Base-by-base conservation (phyloP, 148 eudicot genomes). In the Hydrangea macrophylla region DNA sequence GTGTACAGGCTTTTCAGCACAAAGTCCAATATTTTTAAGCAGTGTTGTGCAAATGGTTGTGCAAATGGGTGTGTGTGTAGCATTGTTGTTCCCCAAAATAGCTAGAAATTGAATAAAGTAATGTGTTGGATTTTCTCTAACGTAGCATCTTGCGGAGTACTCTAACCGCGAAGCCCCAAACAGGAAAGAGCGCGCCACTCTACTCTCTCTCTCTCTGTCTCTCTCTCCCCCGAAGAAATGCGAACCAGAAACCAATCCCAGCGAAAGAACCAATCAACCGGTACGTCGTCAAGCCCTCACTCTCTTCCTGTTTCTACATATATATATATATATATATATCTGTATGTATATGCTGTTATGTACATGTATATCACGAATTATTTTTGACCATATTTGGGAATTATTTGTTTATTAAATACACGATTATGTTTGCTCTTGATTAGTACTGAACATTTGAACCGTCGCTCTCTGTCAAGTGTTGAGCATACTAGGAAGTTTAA, bases 161-260 rank as follows among this genome's bases (percentile, higher is more conserved):
- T 0, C 48, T 48, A 48, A 48, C 53, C 53, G 53, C 53, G 22
- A 48, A 48, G 22, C 20, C 53, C 53, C 53, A 18, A 48, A 48
- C 20, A 11, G 53, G 17, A 64, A 27, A 48, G 26, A 18, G 68
- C 68, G 68, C 37, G 58, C 28, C 7, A 1, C 55, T 9, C 10
- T 22, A n/a, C 68, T 39, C 50, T 37, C 51, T 24, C 23, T 7
- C 25, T 28, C 30, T 15, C 30, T 5, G 11, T 1, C 17, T 1
- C 6, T 31, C 53, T 26, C 12, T 26, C 8, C 5, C 53, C 62
- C 70, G 17, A 75, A 31, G 76, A 67, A 65, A 84, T 84, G 87
- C 82, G 78, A 59, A 75, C 87, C 39, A 75, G 84, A 48, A 78
- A 74, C 36, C 78, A 79, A 37, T 62, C 83, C 62, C 76, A 78